Evolutionary conservation across 1,284 basidiomycete genomes (phyloP).

Genomic region (Phaffia rhodozyma): DNA sequence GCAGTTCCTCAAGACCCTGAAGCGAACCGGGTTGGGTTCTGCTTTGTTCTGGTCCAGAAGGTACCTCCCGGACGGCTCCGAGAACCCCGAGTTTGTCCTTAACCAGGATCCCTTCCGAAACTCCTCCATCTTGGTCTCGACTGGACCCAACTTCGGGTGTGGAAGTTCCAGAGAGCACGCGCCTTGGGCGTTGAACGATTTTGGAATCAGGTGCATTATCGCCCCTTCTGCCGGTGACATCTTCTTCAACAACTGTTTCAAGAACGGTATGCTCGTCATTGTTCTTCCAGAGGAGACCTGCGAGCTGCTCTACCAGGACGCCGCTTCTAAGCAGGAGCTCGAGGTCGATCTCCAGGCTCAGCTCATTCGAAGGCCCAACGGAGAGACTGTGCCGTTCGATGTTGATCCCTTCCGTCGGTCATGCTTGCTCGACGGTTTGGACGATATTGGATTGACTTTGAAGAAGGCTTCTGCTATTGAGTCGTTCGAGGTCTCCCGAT

Average conservation of each 20-base stretch:
- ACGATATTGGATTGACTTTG: slow-evolving; percentile 81
- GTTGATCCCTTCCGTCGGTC: slow-evolving; percentile 81
- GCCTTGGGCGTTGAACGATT: slow-evolving; percentile 93
- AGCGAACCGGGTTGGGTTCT: slow-evolving; percentile 81
- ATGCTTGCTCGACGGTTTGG: slow-evolving; percentile 83
- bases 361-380: slow-evolving; percentile 65
- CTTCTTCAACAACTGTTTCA: slow-evolving; percentile 81
- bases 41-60: slow-evolving; percentile 78
- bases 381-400: slow-evolving; percentile 61
- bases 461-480: slow-evolving; percentile 57
- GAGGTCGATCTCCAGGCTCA: slow-evolving; percentile 83
- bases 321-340: slow-evolving; percentile 62
- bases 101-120: slow-evolving; percentile 73
- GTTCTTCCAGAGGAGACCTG: slow-evolving; percentile 65
- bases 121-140: slow-evolving; percentile 76
- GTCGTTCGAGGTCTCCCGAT: slow-evolving; percentile 63
- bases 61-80: slow-evolving; percentile 56
- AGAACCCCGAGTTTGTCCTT: slow-evolving; percentile 75
- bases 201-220: slow-evolving; percentile 84
- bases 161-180: slow-evolving; percentile 90
- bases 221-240: slow-evolving; percentile 92
- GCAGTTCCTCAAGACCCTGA: slow-evolving; percentile 88
- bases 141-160: slow-evolving; percentile 87
- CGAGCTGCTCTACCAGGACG: slow-evolving; percentile 62
- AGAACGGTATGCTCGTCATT: slow-evolving; percentile 91